phyloP scores from a whole-genome alignment of 495 filamentous ascomycete species.

The Sphaerosporella brunnea region DNA sequence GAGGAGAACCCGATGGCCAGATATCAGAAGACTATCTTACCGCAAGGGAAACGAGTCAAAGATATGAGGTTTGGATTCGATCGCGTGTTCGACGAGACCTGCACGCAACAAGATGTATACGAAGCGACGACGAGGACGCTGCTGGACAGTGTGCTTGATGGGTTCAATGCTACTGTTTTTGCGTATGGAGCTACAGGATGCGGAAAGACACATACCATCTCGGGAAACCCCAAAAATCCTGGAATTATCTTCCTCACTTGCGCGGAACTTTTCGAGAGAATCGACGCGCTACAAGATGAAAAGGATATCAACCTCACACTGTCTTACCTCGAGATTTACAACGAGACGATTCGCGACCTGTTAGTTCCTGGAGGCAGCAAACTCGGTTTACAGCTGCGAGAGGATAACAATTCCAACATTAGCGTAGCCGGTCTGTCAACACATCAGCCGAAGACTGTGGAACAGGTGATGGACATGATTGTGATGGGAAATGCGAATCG shows the following conservation, averaged over 20 bases:
- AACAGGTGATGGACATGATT: slow-evolving; percentile 99
- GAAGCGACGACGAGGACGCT: slow-evolving; percentile 78
- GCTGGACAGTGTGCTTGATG: slow-evolving; percentile 86
- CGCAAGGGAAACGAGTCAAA: slow-evolving; percentile 81
- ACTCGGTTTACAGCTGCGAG: slow-evolving; percentile 74
- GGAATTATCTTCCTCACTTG: slow-evolving; percentile 98
- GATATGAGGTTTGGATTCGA: slow-evolving; percentile 97
- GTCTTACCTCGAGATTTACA: slow-evolving; percentile 97
- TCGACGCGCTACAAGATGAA: slow-evolving; percentile 64
- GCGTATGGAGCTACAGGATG: slow-evolving; percentile 96
- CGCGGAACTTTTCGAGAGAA: slow-evolving; percentile 94
- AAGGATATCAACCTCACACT: slow-evolving; percentile 81
- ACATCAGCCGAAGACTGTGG: slow-evolving; percentile 57
- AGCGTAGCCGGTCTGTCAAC: slow-evolving; percentile 83
- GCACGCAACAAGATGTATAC: slow-evolving; percentile 85
- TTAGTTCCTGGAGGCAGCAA: slow-evolving; percentile 76
- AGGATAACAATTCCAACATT: slow-evolving; percentile 86
- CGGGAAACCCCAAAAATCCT: slow-evolving; percentile 80
- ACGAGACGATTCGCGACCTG: slow-evolving; percentile 93
- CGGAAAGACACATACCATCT: slow-evolving; percentile 94
- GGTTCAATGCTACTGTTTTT: slow-evolving; percentile 98
- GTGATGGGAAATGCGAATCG: slow-evolving; percentile 83
- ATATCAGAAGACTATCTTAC: slow-evolving; percentile 67
- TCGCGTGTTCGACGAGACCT: slow-evolving; percentile 89
- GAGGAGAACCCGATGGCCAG: slow-evolving; percentile 91